These are phyloP conservation scores for Glebionis coronaria DNA, from an alignment of 129 eudicot genomes.

Conservation along the genomic window DNA sequence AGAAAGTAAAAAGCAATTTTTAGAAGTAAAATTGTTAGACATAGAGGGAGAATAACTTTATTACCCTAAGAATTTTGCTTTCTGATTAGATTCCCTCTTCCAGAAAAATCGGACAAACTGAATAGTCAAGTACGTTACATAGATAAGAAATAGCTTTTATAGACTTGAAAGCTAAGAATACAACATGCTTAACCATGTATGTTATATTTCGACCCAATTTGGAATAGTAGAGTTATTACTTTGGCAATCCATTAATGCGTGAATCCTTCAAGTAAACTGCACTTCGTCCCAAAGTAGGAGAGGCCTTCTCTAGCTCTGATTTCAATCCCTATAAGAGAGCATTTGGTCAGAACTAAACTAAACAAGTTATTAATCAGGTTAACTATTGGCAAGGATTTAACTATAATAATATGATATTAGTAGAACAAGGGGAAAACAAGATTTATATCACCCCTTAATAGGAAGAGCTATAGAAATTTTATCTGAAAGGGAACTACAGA, in stretches of 20 bases:
- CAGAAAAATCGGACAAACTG: slow-evolving; percentile 99
- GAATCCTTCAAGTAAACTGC: slow-evolving; percentile 90
- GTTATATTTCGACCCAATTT: not conserved
- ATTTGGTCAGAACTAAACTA: slow-evolving; percentile 7
- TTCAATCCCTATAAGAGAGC: slow-evolving; percentile 62
- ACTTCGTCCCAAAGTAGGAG: slow-evolving; percentile 91
- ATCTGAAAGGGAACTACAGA: not conserved
- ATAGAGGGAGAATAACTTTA: not conserved
- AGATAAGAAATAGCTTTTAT: not conserved
- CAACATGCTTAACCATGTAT: not conserved
- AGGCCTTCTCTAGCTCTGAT: slow-evolving; percentile 92
- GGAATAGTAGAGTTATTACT: slow-evolving; percentile 36
- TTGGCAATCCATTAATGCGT: slow-evolving; percentile 84
- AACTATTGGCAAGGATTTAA: too few species aligned
- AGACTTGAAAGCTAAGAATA: not conserved
- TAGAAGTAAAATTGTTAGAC: not conserved
- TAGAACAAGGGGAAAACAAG: too few species aligned
- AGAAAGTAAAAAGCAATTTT: slow-evolving; percentile 4
- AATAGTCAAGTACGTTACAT: slow-evolving; percentile 79
- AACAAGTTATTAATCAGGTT: slow-evolving; percentile 10
- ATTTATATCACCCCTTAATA: too few species aligned
- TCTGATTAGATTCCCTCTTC: slow-evolving; percentile 98
- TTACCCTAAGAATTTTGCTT: slow-evolving; percentile 98
- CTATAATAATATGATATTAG: too few species aligned
- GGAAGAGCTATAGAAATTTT: slow-evolving; percentile 20